Percentiles rank a stretch among this genome's conserved stretches.
phyloP scores from a whole-genome alignment of 2,329 filamentous ascomycete genomes.

The Fusarium graminum region DNA sequence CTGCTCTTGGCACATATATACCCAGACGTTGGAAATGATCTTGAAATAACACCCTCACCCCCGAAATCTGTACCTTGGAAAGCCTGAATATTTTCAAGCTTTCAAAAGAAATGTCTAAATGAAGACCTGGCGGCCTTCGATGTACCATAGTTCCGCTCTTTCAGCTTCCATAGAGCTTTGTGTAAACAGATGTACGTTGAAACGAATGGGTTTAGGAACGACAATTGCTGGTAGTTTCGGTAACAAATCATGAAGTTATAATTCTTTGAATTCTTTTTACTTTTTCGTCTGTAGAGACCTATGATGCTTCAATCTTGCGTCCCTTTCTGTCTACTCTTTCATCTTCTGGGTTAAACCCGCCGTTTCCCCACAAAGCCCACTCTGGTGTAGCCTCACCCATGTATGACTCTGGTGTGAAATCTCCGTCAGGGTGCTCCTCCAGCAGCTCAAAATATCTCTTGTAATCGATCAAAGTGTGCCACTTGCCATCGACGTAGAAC shows the following conservation, averaged over 20 bases:
- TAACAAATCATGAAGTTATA: slow-evolving; percentile 48
- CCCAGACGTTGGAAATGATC: slow-evolving; percentile 43
- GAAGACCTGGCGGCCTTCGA: slow-evolving; percentile 51
- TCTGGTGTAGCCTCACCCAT: slow-evolving; percentile 67
- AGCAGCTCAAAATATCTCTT: slow-evolving; percentile 86
- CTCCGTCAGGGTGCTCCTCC: slow-evolving; percentile 73
- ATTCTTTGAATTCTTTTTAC: slow-evolving; percentile 18
- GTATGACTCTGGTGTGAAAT: slow-evolving; percentile 60
- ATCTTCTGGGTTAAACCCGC: slow-evolving; percentile 93
- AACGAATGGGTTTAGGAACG: slow-evolving; percentile 52
- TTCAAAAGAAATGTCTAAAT: slow-evolving; percentile 39
- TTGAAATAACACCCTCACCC: slow-evolving; percentile 29
- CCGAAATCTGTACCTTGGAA: slow-evolving; percentile 32
- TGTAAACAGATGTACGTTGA: slow-evolving; percentile 58
- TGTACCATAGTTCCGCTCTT: slow-evolving; percentile 60
- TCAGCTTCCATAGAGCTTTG: slow-evolving; percentile 56
- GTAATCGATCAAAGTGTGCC: slow-evolving; percentile 95
- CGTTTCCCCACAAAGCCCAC: slow-evolving; percentile 95
- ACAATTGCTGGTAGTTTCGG: slow-evolving; percentile 51
- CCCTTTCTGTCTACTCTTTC: slow-evolving; percentile 90
- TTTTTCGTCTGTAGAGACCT: slow-evolving; percentile 3
- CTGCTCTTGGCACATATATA: slow-evolving; percentile 36
- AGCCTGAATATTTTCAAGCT: slow-evolving; percentile 27
- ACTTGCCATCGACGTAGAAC: slow-evolving; percentile 81
- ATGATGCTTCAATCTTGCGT: slow-evolving; percentile 66